phyloP scores from a whole-genome alignment of 805 yeast genomes.

The Metschnikowia aberdeeniae region DNA sequence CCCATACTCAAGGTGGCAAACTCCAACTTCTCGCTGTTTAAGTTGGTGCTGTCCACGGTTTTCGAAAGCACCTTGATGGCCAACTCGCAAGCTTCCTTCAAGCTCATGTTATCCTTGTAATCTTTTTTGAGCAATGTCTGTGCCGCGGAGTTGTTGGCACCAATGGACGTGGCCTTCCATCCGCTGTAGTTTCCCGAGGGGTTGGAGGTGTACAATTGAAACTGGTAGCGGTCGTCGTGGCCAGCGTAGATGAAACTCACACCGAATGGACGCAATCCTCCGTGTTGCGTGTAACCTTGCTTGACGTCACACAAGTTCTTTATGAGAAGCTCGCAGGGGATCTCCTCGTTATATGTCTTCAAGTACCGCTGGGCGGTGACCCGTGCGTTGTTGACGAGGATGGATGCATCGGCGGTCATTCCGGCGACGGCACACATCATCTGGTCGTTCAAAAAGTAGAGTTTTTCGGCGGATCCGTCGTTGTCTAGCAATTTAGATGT shows the following conservation, averaged over 20 bases:
- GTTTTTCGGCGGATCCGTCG: slow-evolving; percentile 89
- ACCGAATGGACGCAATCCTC: slow-evolving; percentile 98
- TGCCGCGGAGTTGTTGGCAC: slow-evolving; percentile 94
- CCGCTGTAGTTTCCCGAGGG: slow-evolving; percentile 98
- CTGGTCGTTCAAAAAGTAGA: slow-evolving; percentile 76
- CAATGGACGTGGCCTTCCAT: slow-evolving; percentile 97
- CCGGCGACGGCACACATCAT: slow-evolving; percentile 96
- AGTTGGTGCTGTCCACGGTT: slow-evolving; percentile 85
- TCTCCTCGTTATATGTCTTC: slow-evolving; percentile 83
- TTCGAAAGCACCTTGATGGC: slow-evolving; percentile 90
- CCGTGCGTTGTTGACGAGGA: slow-evolving; percentile 84
- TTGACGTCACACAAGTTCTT: slow-evolving; percentile 87
- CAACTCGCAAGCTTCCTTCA: slow-evolving; percentile 76
- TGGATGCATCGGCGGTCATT: slow-evolving; percentile 94
- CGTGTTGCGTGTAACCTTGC: slow-evolving; percentile 98
- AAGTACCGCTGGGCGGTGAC: slow-evolving; percentile 78
- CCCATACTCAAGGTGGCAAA: slow-evolving; percentile 70
- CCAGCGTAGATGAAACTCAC: slow-evolving; percentile 97
- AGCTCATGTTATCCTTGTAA: slow-evolving; percentile 72
- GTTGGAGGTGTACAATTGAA: slow-evolving; percentile 89
- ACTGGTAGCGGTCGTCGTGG: slow-evolving; percentile 81
- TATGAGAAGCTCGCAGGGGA: slow-evolving; percentile 90
- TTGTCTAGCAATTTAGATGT: slow-evolving; percentile 90
- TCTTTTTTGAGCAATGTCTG: slow-evolving; percentile 95
- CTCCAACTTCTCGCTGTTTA: slow-evolving; percentile 88